phyloP scores from a whole-genome alignment of 768 basidiomycete genomes.

The Tulasnella sp. region DNA sequence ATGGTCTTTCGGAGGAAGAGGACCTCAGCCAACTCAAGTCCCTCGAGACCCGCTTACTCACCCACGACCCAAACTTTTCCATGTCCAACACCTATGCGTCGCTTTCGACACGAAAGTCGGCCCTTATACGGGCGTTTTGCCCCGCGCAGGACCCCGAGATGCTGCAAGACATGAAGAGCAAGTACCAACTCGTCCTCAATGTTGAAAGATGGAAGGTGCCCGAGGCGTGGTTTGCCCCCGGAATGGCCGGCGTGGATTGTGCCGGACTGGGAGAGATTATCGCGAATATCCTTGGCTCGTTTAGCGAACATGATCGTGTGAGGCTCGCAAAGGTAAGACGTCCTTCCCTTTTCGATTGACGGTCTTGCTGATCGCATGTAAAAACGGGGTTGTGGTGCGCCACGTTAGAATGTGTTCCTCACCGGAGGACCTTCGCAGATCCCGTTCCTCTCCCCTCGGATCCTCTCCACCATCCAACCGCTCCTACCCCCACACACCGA shows the following conservation, averaged over 20 bases:
- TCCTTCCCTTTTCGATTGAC: neutral
- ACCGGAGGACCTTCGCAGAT: slow-evolving; percentile 73
- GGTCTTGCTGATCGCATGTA: too few relatives aligned
- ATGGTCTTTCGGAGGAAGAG: slow-evolving; percentile 52
- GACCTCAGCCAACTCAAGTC: slow-evolving; percentile 55
- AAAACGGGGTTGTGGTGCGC: too few relatives aligned
- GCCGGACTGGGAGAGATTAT: slow-evolving; percentile 90
- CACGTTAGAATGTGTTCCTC: slow-evolving; percentile 89
- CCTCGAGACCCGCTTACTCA: slow-evolving; percentile 70
- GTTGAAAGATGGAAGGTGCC: slow-evolving; percentile 83
- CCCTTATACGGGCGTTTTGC: slow-evolving; percentile 73
- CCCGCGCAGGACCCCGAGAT: slow-evolving; percentile 44
- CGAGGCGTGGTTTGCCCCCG: slow-evolving; percentile 85
- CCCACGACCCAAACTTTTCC: slow-evolving; percentile 77
- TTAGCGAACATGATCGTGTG: slow-evolving; percentile 51
- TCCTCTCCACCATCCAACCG: slow-evolving; percentile 66
- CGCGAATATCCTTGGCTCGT: slow-evolving; percentile 66
- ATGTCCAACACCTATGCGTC: slow-evolving; percentile 70
- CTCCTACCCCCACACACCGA: slow-evolving; percentile 73
- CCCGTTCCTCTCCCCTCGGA: slow-evolving; percentile 51
- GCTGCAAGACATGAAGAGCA: slow-evolving; percentile 45
- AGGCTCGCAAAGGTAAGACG: slow-evolving; percentile 59
- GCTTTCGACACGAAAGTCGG: slow-evolving; percentile 61
- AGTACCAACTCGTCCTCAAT: slow-evolving; percentile 70
- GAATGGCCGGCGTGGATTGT: slow-evolving; percentile 89